Conservation (phyloP, 2,329 filamentous ascomycete genomes). For the Colletotrichum sp. region DNA sequence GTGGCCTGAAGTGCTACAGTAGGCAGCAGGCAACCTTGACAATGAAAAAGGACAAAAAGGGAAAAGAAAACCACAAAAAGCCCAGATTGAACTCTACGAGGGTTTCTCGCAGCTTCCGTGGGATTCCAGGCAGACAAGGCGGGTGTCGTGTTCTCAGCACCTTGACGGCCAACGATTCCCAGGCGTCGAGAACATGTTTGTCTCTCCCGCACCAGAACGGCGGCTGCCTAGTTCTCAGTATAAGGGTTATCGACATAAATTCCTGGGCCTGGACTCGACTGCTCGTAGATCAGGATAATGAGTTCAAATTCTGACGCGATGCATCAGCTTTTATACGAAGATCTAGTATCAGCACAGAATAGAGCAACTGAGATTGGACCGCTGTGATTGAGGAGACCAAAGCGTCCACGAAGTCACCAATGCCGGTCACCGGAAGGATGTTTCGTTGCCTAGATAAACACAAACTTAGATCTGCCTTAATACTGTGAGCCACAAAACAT, state of each 20-base stretch:
- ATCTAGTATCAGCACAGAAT: not conserved
- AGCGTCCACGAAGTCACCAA: not conserved
- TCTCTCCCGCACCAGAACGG: rapidly evolving
- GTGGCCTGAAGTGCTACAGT: not conserved
- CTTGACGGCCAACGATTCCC: not conserved
- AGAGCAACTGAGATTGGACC: not conserved
- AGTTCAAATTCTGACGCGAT: not conserved
- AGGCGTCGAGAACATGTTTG: not conserved
- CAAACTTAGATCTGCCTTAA: too few species aligned
- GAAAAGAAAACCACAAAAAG: too few species aligned
- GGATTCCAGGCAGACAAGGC: not conserved
- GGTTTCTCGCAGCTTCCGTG: not conserved
- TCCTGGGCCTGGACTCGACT: too few species aligned
- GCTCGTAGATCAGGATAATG: not conserved
- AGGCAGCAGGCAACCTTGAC: too few species aligned
- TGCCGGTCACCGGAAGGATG: too few species aligned
- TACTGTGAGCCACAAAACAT: too few species aligned
- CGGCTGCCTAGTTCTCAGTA: not conserved
- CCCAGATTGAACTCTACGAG: rapidly evolving
- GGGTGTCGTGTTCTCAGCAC: rapidly evolving
- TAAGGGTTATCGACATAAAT: not conserved
- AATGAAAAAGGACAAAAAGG: too few species aligned
- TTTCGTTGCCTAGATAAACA: too few species aligned
- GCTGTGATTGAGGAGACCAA: rapidly evolving
- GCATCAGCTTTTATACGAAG: not conserved